Conservation (phyloP, 345 rosid species). For the Brassica incana region DNA sequence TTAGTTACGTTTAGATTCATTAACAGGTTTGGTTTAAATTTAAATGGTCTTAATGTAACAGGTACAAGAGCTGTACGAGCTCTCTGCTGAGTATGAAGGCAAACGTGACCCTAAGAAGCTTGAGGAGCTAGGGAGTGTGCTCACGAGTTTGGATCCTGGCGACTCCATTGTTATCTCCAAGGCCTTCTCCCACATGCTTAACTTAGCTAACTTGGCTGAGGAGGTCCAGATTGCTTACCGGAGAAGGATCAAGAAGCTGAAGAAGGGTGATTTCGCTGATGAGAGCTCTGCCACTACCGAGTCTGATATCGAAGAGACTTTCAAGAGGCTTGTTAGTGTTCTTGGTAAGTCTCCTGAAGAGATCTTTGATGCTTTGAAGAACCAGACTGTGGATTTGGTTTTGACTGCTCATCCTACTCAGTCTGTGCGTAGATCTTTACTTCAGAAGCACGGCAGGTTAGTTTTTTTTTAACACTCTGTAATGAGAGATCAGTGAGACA, state of each 20-base stretch:
- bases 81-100: conserved; percentile 94
- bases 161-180: conserved; percentile 93
- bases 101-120: conserved; percentile 68
- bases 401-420: conserved; percentile 99
- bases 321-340: conserved; percentile 79
- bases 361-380: conserved; percentile 89
- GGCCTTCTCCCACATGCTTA: conserved; percentile 95
- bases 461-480: not conserved
- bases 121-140: conserved; percentile 81
- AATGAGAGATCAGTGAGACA: not conserved
- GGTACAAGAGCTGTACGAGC: conserved; percentile 98
- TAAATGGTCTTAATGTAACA: conserved; percentile 27
- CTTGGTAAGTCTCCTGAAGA: conserved; percentile 87
- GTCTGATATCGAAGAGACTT: conserved; percentile 92
- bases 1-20: too few relatives aligned
- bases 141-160: conserved; percentile 93
- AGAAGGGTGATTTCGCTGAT: conserved; percentile 84
- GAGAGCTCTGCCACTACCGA: conserved; percentile 90
- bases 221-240: conserved; percentile 95
- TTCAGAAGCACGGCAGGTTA: conserved; percentile 96
- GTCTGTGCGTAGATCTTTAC: conserved; percentile 92
- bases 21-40: not conserved
- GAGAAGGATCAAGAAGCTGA: conserved; percentile 73
- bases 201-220: conserved; percentile 96
- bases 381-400: conserved; percentile 96